Base-by-base conservation (phyloP, 768 basidiomycete genomes). In the Chiua virens region DNA sequence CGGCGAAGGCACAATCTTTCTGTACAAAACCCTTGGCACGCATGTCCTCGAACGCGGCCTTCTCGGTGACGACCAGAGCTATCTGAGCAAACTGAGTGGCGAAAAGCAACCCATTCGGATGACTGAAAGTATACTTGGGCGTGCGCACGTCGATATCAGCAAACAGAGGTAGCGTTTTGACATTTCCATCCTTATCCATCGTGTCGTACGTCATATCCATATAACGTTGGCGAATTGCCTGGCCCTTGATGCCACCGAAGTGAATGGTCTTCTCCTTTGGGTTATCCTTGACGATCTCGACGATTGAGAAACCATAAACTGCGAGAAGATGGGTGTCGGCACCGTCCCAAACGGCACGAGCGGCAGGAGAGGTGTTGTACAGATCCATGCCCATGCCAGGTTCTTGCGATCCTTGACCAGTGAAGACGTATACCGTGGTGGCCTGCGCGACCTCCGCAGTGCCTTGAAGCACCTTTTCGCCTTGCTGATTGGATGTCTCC, bases 141-240 rank as follows among this genome's bases (percentile, higher is more conserved):
- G 93, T 96, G 58, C 95, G 92, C 45, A 86, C 81, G 65, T 95
- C 86, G 70, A 99, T 98, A 69, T 98, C 96, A 42, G 89, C 81
- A 69, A 98, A 99, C 47, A 99, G 83, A 41, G 96, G 95, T 13
- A 97, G 86, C 0, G 93, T 98, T 79, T 94, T 95, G 70, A 98
- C 83, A 63, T 89, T 86, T 50, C 96, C 96, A 61, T 95, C 93
- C 74, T 91, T 92, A 73, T 97, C 96, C 80, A 92, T 88, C 0
- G 93, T 86, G 66, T 98, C 95, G 75, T 98, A 98, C 5, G 90
- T 89, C 89, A 99, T 97, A 60, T 95, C 94, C 92, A 98, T 98
- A 74, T 99, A 99, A n/a, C 97, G 86, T 62, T 95, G 90, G 25
- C 97, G 90, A 57, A 98, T 98, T 3, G 87, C 95, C 68, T 98